Evolutionary conservation across 352 stramenopile genomes (phyloP), one percentile per base, ranked within the genome.

Genomic region (Phytopythium montanum): DNA sequence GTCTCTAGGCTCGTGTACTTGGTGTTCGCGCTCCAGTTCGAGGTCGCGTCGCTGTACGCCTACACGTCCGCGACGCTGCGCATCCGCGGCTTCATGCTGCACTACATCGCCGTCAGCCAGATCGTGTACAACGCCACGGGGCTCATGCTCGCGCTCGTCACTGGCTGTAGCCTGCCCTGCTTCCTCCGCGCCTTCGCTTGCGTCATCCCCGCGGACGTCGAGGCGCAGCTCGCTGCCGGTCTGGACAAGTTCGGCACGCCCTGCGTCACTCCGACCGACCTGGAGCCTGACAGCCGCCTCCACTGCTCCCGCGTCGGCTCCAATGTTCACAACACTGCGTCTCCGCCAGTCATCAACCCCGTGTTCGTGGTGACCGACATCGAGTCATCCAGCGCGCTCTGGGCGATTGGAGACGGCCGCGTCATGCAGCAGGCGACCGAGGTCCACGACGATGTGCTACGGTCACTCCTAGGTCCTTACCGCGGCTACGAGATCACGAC

Each of bases 401-500:
- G 69, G 69, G 63, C 61, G 5, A 60, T 68, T 18, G 71, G 64
- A 9, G 73, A 82, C 46, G 67, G 69, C 16, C 69, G 69, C 6
- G 61, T 81, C 26, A 81, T 87, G 69, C 72, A 81, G 45, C 62
- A 61, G 5, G 69, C 72, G 4, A 78, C 66, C 34, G 60, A 76
- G 42, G 53, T 78, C 2, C 76, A 86, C 41, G 76, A 86, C 28
- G 58, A 80, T 38, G 64, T 70, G 3, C 55, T 85, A 16, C 73
- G 73, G 0, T 69, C 68, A 1, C 36, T 77, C 49, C 42, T 85
- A 29, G 56, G 59, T 12, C 66, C 70, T 16, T 69, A 89, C 44
- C 69, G 69, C 46, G 81, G 81, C 6, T 92, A 92, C 53, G 81
- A 92, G 57, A 87, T 92, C 60, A 87, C 81, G 28, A 92, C 81